Percentiles rank a stretch among this genome's conserved stretches.
Evolutionary conservation across 352 stramenopile genomes (phyloP).

Genomic region (Globisporangium radiosum): DNA sequence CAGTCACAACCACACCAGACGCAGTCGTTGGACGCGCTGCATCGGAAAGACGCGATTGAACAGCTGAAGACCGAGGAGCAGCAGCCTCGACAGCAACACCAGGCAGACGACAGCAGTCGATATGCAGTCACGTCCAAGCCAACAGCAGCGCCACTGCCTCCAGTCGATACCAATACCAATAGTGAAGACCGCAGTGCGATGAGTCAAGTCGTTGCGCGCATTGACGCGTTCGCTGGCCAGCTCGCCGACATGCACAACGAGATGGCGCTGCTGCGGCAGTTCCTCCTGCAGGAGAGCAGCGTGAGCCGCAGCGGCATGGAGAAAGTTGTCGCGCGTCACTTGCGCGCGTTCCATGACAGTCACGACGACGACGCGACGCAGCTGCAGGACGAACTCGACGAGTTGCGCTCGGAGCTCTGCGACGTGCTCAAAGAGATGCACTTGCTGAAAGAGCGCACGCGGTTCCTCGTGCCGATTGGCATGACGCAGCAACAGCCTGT

Average conservation of each 20-base stretch:
- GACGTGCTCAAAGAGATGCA: conserved; percentile 63
- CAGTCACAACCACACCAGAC: background rate
- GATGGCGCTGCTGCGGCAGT: conserved; percentile 49
- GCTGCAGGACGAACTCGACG: conserved; percentile 54
- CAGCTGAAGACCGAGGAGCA: conserved; percentile 16
- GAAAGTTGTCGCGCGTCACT: conserved; percentile 38
- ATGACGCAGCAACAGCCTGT: background rate
- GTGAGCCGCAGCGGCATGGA: conserved; percentile 41
- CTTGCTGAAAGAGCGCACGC: conserved; percentile 58
- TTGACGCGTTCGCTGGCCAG: conserved; percentile 37
- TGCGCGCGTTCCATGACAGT: conserved; percentile 34
- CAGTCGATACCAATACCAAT: no score
- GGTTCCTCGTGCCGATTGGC: conserved; percentile 25
- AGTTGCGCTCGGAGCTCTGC: conserved; percentile 57
- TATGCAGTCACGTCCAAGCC: no score
- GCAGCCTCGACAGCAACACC: no score
- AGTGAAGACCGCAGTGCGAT: background rate
- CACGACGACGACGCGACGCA: conserved; percentile 51
- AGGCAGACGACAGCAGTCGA: no score
- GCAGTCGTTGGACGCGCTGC: conserved; percentile 6
- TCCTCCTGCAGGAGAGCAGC: conserved; percentile 40
- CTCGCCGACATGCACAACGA: conserved; percentile 39
- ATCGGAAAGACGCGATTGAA: conserved; percentile 19
- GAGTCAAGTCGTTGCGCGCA: conserved; percentile 17
- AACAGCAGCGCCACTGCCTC: no score